A percentile compares a stretch with the other conserved stretches of the same genome.
Evolutionary conservation across 1,284 basidiomycete genomes (phyloP).

Genomic region (Tilletiopsis washingtonensis): DNA sequence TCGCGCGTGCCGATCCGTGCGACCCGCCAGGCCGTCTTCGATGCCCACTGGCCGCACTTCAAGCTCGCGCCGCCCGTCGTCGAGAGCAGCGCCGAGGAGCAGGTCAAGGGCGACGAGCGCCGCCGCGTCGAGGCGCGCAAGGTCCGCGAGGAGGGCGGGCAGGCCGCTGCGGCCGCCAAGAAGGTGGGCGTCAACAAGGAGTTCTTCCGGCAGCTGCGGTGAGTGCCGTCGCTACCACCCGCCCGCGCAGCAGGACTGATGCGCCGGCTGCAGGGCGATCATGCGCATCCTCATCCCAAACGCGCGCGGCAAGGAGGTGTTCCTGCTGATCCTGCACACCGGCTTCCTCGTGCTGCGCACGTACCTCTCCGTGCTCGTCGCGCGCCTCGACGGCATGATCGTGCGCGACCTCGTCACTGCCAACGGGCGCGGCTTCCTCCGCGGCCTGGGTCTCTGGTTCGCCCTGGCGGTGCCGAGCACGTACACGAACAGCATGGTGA

Average conservation of each 20-base stretch:
- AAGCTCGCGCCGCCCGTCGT: slow-evolving; percentile 31
- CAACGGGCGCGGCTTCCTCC: slow-evolving; percentile 73
- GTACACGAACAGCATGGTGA: slow-evolving; percentile 82
- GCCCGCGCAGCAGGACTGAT: too few relatives aligned
- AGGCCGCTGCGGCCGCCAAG: slow-evolving; percentile 39
- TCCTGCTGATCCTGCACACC: slow-evolving; percentile 71
- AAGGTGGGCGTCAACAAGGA: slow-evolving; percentile 59
- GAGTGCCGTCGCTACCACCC: too few relatives aligned
- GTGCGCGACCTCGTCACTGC: slow-evolving; percentile 82
- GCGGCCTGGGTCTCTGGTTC: slow-evolving; percentile 82
- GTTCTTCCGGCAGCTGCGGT: slow-evolving; percentile 59
- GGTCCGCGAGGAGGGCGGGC: slow-evolving; percentile 31
- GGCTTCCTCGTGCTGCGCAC: slow-evolving; percentile 81
- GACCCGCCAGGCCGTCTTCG: slow-evolving; percentile 42
- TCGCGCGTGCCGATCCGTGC: slow-evolving; percentile 47
- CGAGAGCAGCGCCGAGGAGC: slow-evolving; percentile 13
- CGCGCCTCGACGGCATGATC: slow-evolving; percentile 78
- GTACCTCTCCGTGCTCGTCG: slow-evolving; percentile 66
- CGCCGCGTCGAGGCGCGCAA: slow-evolving; percentile 28
- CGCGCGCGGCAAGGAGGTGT: slow-evolving; percentile 58
- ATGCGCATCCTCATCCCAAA: slow-evolving; percentile 42
- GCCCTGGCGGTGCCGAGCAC: slow-evolving; percentile 81
- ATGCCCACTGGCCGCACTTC: slow-evolving; percentile 38
- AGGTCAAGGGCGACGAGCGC: slow-evolving; percentile 10
- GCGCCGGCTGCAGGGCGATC: slow-evolving; percentile 33